Conservation (phyloP, 2,329 filamentous ascomycete species). For the Ceratocystiopsis minuta region DNA sequence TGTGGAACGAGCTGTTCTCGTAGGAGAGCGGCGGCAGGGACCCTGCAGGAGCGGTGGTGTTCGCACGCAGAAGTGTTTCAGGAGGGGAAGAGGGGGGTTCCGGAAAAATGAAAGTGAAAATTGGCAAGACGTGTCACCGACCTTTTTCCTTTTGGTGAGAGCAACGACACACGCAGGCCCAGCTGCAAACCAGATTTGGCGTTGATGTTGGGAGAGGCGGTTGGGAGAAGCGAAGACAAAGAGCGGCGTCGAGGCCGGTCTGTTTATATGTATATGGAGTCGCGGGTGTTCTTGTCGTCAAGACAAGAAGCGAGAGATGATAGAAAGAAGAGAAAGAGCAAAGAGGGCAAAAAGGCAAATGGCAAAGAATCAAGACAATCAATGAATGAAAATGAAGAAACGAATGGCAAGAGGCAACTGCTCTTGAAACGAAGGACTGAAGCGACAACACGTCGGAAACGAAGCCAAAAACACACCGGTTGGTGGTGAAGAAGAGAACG, state of each 20-base stretch:
- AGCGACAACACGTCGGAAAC: not conserved
- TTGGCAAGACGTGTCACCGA: too few species aligned
- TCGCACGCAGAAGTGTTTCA: too few species aligned
- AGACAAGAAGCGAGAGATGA: not conserved
- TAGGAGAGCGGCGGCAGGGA: too few species aligned
- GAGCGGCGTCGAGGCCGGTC: too few species aligned
- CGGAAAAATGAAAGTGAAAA: too few species aligned
- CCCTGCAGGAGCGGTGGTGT: too few species aligned
- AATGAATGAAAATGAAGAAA: too few species aligned
- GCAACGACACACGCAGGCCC: not conserved
- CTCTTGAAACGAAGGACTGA: too few species aligned
- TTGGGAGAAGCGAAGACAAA: not conserved
- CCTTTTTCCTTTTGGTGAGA: too few species aligned
- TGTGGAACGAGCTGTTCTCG: too few species aligned
- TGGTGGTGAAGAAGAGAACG: not conserved
- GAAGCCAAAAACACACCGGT: not conserved
- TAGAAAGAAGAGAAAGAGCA: not conserved
- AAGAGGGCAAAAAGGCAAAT: not conserved
- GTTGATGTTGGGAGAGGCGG: not conserved
- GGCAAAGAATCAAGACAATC: not conserved
- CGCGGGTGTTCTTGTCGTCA: not conserved
- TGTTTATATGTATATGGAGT: not conserved
- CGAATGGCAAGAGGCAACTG: too few species aligned
- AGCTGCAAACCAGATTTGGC: not conserved
- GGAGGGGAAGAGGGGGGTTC: too few species aligned